Base-by-base conservation (phyloP, 108 stramenopile species). In the Nannochloropsis gaditana region DNA sequence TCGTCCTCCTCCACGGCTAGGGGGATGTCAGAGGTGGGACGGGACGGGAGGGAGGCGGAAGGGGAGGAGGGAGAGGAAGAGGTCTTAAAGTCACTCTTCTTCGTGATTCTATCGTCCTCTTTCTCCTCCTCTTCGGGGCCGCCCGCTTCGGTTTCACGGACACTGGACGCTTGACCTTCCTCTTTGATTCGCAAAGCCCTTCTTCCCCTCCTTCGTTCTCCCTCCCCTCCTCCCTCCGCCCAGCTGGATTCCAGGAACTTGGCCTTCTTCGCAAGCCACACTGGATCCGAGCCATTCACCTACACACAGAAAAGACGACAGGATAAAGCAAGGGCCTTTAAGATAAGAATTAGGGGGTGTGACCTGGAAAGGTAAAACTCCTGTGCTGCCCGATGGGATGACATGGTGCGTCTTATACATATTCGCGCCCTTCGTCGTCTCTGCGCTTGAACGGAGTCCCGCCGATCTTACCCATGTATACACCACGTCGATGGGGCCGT, bases 401-500 rank as follows among this genome's bases (percentile, higher is more conserved):
- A 31, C 31, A 31, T 31, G 31, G 31, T 31, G 31, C 31, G 31
- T 31, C 31, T 31, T 31, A 31, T 31, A 31, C 31, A 31, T 31
- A 1, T 31, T 31, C 31, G 31, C 31, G 31, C 31, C 31, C 31
- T 31, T 31, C 31, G 31, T 31, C 31, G 1, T 31, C 31, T 31
- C 31, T 31, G 31, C 31, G 31, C 31, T 31, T 31, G 31, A 31
- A 31, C 31, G 31, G 31, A 31, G 31, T 73, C n/a, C 59, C 59
- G 15, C 59, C 59, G 19, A n/a, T n/a, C 59, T 73, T n/a, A 93
- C 92, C 91, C 91, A 93, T 11, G 92, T 92, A 79, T 93, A 93
- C 17, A 93, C 92, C 5, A 84, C 91, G 80, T 93, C 92, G 45
- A 93, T 90, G 8, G 87, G 85, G 5, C 21, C 87, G 84, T 90